These are phyloP conservation scores for Trametes polyzona DNA, from an alignment of 1,284 basidiomycete species.

Conservation along the genomic window DNA sequence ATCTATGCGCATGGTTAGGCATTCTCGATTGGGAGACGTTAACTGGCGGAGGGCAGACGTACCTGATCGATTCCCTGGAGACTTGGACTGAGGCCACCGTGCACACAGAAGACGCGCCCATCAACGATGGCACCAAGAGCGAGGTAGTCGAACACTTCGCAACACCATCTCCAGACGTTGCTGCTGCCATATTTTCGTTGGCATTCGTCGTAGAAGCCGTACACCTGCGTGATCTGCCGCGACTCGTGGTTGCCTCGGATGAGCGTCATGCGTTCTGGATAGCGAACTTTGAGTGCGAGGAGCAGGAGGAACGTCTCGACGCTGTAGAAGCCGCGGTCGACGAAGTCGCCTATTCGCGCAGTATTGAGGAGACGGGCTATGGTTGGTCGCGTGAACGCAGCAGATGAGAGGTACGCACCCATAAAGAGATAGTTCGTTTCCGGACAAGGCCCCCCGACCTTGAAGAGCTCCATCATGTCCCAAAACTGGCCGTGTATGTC, in stretches of 20 bases:
- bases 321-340: slow-evolving; percentile 96
- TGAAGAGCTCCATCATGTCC: slow-evolving; percentile 97
- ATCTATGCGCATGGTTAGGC: slow-evolving; percentile 58
- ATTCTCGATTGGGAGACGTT: neutral
- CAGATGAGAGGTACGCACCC: slow-evolving; percentile 59
- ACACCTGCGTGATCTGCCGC: slow-evolving; percentile 98
- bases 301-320: slow-evolving; percentile 97
- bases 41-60: slow-evolving; percentile 35
- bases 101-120: slow-evolving; percentile 90
- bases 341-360: slow-evolving; percentile 78
- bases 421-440: slow-evolving; percentile 99
- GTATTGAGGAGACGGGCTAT: neutral
- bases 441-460: slow-evolving; percentile 93
- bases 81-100: slow-evolving; percentile 93
- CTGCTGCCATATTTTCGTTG: slow-evolving; percentile 94
- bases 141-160: slow-evolving; percentile 98
- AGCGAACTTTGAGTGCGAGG: slow-evolving; percentile 95
- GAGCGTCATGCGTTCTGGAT: slow-evolving; percentile 96
- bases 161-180: slow-evolving; percentile 98
- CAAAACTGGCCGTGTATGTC: slow-evolving; percentile 99
- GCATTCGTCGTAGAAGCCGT: slow-evolving; percentile 99
- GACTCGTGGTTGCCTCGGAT: slow-evolving; percentile 99
- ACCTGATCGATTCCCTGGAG: slow-evolving; percentile 88
- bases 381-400: neutral
- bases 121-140: slow-evolving; percentile 95